Conservation (phyloP, 2,329 filamentous ascomycete genomes). For the Ophiostoma populinum region DNA sequence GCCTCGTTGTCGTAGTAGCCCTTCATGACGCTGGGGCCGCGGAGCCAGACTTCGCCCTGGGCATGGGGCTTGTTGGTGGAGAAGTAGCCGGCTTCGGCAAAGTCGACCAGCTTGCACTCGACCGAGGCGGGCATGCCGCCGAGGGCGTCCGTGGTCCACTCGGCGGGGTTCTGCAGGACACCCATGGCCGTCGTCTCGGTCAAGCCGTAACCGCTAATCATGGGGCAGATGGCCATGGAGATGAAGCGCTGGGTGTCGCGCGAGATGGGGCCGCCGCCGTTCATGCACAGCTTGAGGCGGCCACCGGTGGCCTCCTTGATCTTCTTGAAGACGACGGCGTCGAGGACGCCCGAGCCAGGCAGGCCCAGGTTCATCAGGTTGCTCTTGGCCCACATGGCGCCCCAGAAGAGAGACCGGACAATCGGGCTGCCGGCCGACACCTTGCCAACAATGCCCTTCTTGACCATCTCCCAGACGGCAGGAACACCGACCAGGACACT, state of each 20-base stretch:
- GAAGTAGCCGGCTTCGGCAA: constrained; percentile 65
- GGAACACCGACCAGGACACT: constrained; percentile 75
- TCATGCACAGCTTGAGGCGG: constrained; percentile 63
- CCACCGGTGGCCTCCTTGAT: constrained; percentile 81
- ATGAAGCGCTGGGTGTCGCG: constrained; percentile 79
- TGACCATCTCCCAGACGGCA: constrained; percentile 79
- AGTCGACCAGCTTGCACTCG: constrained; percentile 77
- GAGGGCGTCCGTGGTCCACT: constrained; percentile 59
- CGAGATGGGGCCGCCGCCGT: constrained; percentile 68
- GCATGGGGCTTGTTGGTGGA: constrained; percentile 57
- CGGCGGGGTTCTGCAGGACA: constrained; percentile 54
- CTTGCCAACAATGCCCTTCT: constrained; percentile 73
- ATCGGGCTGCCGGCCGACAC: constrained; percentile 52
- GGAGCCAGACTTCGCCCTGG: constrained; percentile 80
- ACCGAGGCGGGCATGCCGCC: constrained; percentile 58
- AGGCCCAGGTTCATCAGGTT: constrained; percentile 34
- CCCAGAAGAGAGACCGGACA: constrained; percentile 59
- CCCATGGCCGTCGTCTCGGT: constrained; percentile 74
- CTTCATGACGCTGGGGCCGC: constrained; percentile 51
- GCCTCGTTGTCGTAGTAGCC: constrained; percentile 65
- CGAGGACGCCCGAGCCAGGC: constrained; percentile 51
- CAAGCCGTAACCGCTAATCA: constrained; percentile 78
- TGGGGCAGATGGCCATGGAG: constrained; percentile 72
- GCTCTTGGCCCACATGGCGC: constrained; percentile 34
- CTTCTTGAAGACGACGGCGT: constrained; percentile 76